Conservation (phyloP, 768 basidiomycete species). For the Amanita rubescens region DNA sequence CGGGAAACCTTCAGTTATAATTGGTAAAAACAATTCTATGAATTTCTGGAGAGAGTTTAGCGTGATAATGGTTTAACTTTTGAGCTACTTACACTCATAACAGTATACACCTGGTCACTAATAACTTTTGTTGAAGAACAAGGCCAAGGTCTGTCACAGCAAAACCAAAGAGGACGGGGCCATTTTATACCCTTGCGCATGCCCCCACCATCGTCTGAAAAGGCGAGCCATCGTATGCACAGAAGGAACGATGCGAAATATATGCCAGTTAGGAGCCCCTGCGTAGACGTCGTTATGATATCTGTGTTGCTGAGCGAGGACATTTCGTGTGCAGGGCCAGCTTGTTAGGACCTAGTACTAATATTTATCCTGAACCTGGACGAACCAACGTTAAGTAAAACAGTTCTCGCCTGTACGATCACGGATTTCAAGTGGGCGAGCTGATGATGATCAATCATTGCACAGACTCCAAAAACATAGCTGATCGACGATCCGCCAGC, state of each 20-base stretch:
- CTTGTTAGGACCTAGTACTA: too few relatives aligned
- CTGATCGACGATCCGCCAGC: too few relatives aligned
- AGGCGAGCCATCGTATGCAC: neutral
- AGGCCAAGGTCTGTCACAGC: neutral
- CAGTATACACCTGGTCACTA: neutral
- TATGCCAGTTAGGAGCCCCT: neutral
- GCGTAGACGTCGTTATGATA: neutral
- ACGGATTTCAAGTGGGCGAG: too few relatives aligned
- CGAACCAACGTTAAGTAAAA: too few relatives aligned
- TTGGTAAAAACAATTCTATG: neutral
- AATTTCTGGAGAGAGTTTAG: neutral
- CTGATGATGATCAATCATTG: too few relatives aligned
- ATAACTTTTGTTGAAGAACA: neutral
- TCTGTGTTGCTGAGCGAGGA: neutral
- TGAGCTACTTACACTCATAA: neutral
- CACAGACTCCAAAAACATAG: too few relatives aligned
- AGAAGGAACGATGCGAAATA: constrained; percentile 1
- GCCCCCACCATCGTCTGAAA: neutral
- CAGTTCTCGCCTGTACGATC: too few relatives aligned
- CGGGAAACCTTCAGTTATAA: neutral
- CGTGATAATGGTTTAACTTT: neutral
- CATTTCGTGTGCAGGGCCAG: too few relatives aligned
- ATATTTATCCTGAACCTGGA: too few relatives aligned
- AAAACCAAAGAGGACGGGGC: neutral
- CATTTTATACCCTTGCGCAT: neutral